phyloP scores from a whole-genome alignment of 2,329 filamentous ascomycete species.

The Boeremia exigua region DNA sequence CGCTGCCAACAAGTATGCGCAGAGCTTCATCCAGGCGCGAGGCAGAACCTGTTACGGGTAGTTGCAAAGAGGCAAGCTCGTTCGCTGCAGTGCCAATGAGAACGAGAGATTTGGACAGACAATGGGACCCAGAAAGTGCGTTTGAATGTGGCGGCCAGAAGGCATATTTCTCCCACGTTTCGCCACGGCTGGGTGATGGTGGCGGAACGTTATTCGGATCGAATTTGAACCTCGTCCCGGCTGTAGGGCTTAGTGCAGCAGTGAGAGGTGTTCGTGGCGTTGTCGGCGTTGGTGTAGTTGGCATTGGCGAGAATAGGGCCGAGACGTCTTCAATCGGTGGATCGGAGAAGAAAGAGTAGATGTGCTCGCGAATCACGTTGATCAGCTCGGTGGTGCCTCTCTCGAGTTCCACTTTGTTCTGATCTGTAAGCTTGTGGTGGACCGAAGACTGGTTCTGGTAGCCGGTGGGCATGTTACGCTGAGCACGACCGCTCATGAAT shows the following conservation, averaged over 20 bases:
- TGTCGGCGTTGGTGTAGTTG: conserved; percentile 64
- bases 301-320: conserved; percentile 80
- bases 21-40: conserved; percentile 70
- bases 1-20: conserved; percentile 74
- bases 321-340: conserved; percentile 91
- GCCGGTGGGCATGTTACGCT: conserved; percentile 77
- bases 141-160: conserved; percentile 97
- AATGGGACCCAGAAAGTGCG: conserved; percentile 88
- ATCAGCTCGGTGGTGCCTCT: conserved; percentile 84
- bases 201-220: conserved; percentile 79
- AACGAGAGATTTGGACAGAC: conserved; percentile 80
- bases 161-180: conserved; percentile 90
- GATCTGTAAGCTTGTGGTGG: conserved; percentile 79
- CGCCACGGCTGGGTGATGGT: conserved; percentile 74
- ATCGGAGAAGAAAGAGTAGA: conserved; percentile 83
- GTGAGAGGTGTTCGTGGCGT: conserved; percentile 66
- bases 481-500: conserved; percentile 86
- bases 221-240: conserved; percentile 78
- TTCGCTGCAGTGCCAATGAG: conserved; percentile 86
- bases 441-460: conserved; percentile 80
- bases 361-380: conserved; percentile 77
- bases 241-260: conserved; percentile 64
- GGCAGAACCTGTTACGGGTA: conserved; percentile 63
- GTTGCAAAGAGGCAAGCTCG: conserved; percentile 78
- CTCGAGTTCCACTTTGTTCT: conserved; percentile 74